Percentiles rank a stretch among this genome's conserved stretches.
These are phyloP conservation scores for Lineolata rhizophorae DNA, from an alignment of 495 filamentous ascomycete genomes.

Conservation along the genomic window DNA sequence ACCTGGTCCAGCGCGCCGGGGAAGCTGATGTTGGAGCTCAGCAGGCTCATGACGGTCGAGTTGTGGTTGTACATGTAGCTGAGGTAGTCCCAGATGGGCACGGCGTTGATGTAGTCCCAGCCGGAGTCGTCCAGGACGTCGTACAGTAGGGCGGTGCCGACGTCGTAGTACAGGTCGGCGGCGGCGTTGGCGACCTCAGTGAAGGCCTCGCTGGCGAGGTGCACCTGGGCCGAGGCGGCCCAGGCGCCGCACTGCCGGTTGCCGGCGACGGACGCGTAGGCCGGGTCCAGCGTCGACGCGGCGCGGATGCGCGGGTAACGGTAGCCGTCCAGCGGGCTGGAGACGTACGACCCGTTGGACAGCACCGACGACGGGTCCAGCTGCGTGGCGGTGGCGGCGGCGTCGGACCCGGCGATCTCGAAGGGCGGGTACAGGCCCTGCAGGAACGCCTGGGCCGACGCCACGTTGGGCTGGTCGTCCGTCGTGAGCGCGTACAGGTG, in stretches of 20 bases:
- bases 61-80: constrained; percentile 54
- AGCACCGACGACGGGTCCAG: constrained; percentile 21
- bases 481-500: constrained; percentile 25
- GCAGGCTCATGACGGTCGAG: constrained; percentile 25
- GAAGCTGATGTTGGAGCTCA: constrained; percentile 17
- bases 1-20: constrained; percentile 29
- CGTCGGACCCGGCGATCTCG: constrained; percentile 11
- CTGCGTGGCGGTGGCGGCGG: constrained; percentile 18
- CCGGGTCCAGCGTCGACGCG: constrained; percentile 25
- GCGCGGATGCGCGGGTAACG: constrained; percentile 46
- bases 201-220: constrained; percentile 20
- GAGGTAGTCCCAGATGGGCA: constrained; percentile 47
- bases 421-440: constrained; percentile 62
- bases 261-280: constrained; percentile 34
- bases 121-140: constrained; percentile 13
- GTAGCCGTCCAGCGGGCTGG: constrained; percentile 44
- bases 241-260: constrained; percentile 28
- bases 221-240: constrained; percentile 17
- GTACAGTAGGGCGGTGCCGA: constrained; percentile 15
- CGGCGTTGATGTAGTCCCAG: constrained; percentile 30
- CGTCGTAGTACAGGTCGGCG: constrained; percentile 26
- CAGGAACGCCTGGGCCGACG: constrained; percentile 52
- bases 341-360: constrained; percentile 34
- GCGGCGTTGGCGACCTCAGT: constrained; percentile 18
- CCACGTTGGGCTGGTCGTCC: constrained; percentile 27